A percentile compares a stretch with the other conserved stretches of the same genome.
Conservation (phyloP, 768 basidiomycete species). For the Trametes cinnabarina region DNA sequence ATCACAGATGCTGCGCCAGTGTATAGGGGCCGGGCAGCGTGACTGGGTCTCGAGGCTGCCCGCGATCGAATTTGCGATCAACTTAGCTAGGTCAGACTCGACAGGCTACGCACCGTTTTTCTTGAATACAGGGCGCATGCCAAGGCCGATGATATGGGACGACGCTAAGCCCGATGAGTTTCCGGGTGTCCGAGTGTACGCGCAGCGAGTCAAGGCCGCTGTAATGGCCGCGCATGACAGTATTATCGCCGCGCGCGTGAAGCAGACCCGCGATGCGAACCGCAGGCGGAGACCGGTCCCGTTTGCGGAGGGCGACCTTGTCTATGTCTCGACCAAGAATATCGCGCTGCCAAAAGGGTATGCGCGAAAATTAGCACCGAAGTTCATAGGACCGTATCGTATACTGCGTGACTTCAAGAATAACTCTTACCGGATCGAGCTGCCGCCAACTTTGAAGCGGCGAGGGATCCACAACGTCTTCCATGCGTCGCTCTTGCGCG, state of each 20-base stretch:
- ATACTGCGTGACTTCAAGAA: constrained; percentile 23
- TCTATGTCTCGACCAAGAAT: constrained; percentile 40
- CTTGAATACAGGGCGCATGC: constrained; percentile 26
- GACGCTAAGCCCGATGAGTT: constrained; percentile 5
- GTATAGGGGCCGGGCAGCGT: constrained; percentile 7
- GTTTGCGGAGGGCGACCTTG: constrained; percentile 29
- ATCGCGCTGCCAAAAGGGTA: constrained; percentile 33
- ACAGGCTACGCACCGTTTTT: constrained; percentile 38
- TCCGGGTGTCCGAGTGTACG: constrained; percentile 29
- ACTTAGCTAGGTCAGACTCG: constrained; percentile 29
- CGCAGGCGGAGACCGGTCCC: constrained; percentile 13
- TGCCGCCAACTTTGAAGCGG: constrained; percentile 28
- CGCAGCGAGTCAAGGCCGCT: constrained; percentile 23
- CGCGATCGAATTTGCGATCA: constrained; percentile 41
- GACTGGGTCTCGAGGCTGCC: constrained; percentile 35
- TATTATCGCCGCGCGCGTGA: constrained; percentile 33
- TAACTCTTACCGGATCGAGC: constrained; percentile 30
- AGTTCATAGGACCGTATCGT: constrained; percentile 40
- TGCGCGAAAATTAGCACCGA: constrained; percentile 36
- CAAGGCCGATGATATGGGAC: constrained; percentile 30
- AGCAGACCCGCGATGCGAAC: constrained; percentile 35
- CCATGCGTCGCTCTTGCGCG: constrained; percentile 33
- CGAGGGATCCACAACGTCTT: constrained; percentile 36
- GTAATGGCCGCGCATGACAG: constrained; percentile 37
- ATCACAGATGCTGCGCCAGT: constrained; percentile 18